phyloP scores from a whole-genome alignment of 2,329 filamentous ascomycete genomes.

The Neonectria coccinea region DNA sequence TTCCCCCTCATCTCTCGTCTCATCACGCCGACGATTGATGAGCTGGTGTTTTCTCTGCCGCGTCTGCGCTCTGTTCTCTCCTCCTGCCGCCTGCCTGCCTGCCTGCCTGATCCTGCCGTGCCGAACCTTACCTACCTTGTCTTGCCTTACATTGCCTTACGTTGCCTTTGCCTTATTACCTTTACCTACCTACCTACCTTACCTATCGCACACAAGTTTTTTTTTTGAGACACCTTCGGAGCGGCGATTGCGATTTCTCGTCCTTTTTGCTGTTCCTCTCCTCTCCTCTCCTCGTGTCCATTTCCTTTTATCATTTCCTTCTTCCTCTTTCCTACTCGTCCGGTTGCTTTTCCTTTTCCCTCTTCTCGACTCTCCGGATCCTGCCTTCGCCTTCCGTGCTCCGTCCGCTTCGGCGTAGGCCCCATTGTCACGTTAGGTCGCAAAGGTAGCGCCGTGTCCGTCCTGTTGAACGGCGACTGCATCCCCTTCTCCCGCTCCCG shows the following conservation, averaged over 20 bases:
- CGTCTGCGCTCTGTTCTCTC: constrained; percentile 2
- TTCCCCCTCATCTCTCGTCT: constrained; percentile 6
- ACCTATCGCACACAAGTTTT: constrained; percentile 30
- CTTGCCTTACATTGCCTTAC: not conserved
- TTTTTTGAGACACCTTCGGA: constrained; percentile 32
- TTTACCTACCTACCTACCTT: constrained; percentile 26
- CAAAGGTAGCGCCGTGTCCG: constrained; percentile 23
- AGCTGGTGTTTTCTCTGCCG: constrained; percentile 6
- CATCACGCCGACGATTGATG: constrained; percentile 1
- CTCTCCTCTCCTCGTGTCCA: constrained; percentile 33
- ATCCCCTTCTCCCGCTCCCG: constrained; percentile 12
- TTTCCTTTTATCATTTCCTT: constrained; percentile 41
- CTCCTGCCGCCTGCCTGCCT: constrained; percentile 4
- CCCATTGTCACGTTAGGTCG: constrained; percentile 23
- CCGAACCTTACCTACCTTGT: not conserved
- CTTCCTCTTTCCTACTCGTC: constrained; percentile 31
- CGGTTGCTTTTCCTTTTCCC: constrained; percentile 20
- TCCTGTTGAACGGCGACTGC: constrained; percentile 26
- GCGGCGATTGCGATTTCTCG: constrained; percentile 40
- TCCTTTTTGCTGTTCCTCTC: constrained; percentile 36
- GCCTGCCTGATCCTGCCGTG: constrained; percentile 12
- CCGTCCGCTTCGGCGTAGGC: constrained; percentile 21
- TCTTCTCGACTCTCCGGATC: constrained; percentile 10
- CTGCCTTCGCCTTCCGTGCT: constrained; percentile 7
- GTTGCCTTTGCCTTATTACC: constrained; percentile 22